Base-by-base conservation (phyloP, 352 stramenopile species). In the Globisporangium uncinulatum region DNA sequence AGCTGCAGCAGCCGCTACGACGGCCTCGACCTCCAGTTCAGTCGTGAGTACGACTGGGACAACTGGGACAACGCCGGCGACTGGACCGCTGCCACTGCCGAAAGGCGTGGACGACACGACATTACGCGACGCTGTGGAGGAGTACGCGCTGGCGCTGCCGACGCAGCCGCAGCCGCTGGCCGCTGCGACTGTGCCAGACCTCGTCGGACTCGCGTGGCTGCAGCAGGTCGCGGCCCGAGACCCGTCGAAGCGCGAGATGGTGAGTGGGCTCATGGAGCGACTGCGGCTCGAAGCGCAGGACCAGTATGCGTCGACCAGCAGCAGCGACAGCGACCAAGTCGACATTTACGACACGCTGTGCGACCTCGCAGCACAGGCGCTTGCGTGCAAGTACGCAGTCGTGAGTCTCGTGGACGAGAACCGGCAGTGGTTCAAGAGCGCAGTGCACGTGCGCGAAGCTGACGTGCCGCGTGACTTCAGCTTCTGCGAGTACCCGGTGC, bases 381-480 rank as follows among this genome's bases (percentile, higher is more conserved):
- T 94, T 44, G 62, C 73, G 11, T 92, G 81, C 64, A 90, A 88
- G 54, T 92, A 86, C 55, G 83, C 83, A 8, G 81, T 89, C 15
- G 83, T 94, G 46, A 90, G 78, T 55, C 68, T 98, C 17, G 77
- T 98, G 21, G 95, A 98, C 74, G 76, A 97, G 56, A 94, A 97
- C 52, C 82, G 93, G 19, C 92, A 98, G 72, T 98, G 94, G 92
- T 98, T 98, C 69, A 95, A 97, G 71, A 96, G 83, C 55, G 73
- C 86, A 20, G 74, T 91, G 31, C 86, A 89, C 53, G 79, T 93
- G 21, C 63, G 77, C 37, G 80, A 93, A 61, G 77, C 76, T 0
- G 79, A 93, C 36, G 80, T 93, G 63, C 80, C 80, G 24, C 80
- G 83, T n/a, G 80, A 90, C 58, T 91, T 93, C 46, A 90, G 76